Conservation (phyloP, 2,329 filamentous ascomycete genomes). For the Ophiobolus disseminans region DNA sequence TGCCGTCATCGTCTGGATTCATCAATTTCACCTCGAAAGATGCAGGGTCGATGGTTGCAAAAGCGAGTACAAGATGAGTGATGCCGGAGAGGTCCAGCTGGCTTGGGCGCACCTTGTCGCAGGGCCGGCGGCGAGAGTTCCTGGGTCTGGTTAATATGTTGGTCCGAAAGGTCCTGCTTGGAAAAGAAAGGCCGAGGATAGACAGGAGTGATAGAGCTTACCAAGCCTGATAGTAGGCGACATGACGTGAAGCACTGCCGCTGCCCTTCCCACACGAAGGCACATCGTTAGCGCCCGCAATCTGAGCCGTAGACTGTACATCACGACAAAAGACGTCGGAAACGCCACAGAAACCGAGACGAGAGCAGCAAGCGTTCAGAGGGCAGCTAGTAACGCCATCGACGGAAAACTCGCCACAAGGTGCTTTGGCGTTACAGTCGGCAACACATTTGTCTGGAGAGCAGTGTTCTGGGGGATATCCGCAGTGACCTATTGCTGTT, state of each 20-base stretch:
- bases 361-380: constrained; percentile 32
- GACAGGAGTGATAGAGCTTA: constrained; percentile 2
- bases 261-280: constrained; percentile 19
- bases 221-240: constrained; percentile 32
- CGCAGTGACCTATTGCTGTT: constrained; percentile 11
- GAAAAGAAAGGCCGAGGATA: no score
- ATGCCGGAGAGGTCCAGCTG: constrained; percentile 31
- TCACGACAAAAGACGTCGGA: constrained; percentile 33
- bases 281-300: neutral
- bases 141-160: constrained; percentile 7
- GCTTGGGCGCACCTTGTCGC: constrained; percentile 27
- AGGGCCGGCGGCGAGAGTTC: constrained; percentile 27
- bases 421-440: constrained; percentile 49
- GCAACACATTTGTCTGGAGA: constrained; percentile 23
- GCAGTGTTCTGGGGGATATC: constrained; percentile 22
- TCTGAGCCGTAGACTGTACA: neutral
- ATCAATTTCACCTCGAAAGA: constrained; percentile 34
- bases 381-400: constrained; percentile 11
- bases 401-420: constrained; percentile 43
- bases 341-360: constrained; percentile 50
- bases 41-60: constrained; percentile 51
- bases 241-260: constrained; percentile 18
- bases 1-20: constrained; percentile 21
- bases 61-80: constrained; percentile 46
- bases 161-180: neutral